Evolutionary conservation across 495 filamentous ascomycete genomes (phyloP), one percentile per base, ranked within the genome.

Genomic region (Aspergillus taichungensis): DNA sequence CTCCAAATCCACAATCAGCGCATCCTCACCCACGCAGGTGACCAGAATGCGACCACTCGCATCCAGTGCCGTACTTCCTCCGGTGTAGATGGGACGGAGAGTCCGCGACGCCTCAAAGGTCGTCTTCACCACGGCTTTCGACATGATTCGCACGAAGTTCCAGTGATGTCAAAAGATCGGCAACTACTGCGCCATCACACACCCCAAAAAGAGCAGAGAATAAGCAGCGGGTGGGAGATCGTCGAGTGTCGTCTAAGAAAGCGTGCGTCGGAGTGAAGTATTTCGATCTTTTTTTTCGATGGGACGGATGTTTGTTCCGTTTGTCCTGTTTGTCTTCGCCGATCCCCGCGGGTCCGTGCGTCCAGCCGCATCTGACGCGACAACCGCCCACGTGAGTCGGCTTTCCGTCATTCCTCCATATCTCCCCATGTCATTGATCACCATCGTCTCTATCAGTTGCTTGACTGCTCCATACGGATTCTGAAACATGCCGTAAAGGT

Each of bases 11-110:
- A 92, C 90, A 45, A 99, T 67, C 31, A 96, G 66, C 13, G 80
- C 90, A 76, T 95, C 86, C 59, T 99, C 92, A 14, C 82, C 86
- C 9, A 95, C 63, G 32, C 86, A 89, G 14, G 88, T 87, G 14
- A 87, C 89, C 40, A 99, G 75, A 43, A 97, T 75, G 50, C 80
- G 79, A 33, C 89, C 91, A 66, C 76, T 80, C 63, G 78, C 72
- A 72, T 90, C 86, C 35, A 97, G 76, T 32, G 87, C 81, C 50
- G 91, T 84, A 55, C 82, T 82, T 39, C 92, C 92, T 45, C 92
- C 91, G 28, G 90, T 94, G 62, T 91, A 95, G 36, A 96, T 88
- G 31, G 92, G 94, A 53, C 88, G 87, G 36, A 99, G 87, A 18
- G 84, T 80, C 47, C 82, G 78, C 49, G 71, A 72, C 43, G 83